A percentile compares a stretch with the other conserved stretches of the same genome.
phyloP scores from a whole-genome alignment of 78 protist species.

The Emiliania huxleyi region DNA sequence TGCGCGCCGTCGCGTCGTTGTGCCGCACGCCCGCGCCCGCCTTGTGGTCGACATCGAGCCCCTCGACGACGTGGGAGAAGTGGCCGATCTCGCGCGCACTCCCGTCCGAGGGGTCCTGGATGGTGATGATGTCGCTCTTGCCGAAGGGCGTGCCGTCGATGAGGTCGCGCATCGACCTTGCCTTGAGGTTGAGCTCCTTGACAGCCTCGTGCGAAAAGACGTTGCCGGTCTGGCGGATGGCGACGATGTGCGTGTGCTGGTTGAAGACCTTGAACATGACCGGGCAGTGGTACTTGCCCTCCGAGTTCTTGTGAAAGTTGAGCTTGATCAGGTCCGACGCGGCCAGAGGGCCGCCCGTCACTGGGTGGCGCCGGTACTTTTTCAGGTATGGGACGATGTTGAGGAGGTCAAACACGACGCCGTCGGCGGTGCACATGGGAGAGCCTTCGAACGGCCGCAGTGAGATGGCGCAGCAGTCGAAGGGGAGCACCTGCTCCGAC shows the following conservation, averaged over 20 bases:
- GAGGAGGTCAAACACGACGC: conserved; percentile 61
- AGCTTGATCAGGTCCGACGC: conserved; percentile 65
- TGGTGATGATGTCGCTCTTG: background rate
- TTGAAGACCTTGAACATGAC: conserved; percentile 79
- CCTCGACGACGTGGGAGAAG: background rate
- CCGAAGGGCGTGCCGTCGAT: background rate
- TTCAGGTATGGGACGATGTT: conserved; percentile 80
- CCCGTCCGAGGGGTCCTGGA: background rate
- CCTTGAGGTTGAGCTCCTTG: conserved; percentile 67
- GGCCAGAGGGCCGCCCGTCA: conserved; percentile 76
- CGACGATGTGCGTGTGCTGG: conserved; percentile 80
- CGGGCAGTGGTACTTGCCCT: conserved; percentile 83
- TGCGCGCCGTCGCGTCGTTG: background rate
- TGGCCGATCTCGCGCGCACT: background rate
- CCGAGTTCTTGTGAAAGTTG: conserved; percentile 57
- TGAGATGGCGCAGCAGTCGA: conserved; percentile 72
- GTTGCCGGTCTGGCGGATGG: conserved; percentile 74
- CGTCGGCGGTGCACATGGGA: conserved; percentile 75
- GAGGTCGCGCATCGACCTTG: background rate
- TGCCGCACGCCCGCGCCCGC: background rate
- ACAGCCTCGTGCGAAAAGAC: conserved; percentile 85
- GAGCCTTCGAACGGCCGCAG: conserved; percentile 66
- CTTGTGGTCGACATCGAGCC: background rate
- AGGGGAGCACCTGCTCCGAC: conserved; percentile 60
- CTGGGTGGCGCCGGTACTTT: conserved; percentile 75